Percentiles rank a stretch among this genome's conserved stretches.
Evolutionary conservation across 768 basidiomycete genomes (phyloP).

Genomic region (Boletus barrowsii): DNA sequence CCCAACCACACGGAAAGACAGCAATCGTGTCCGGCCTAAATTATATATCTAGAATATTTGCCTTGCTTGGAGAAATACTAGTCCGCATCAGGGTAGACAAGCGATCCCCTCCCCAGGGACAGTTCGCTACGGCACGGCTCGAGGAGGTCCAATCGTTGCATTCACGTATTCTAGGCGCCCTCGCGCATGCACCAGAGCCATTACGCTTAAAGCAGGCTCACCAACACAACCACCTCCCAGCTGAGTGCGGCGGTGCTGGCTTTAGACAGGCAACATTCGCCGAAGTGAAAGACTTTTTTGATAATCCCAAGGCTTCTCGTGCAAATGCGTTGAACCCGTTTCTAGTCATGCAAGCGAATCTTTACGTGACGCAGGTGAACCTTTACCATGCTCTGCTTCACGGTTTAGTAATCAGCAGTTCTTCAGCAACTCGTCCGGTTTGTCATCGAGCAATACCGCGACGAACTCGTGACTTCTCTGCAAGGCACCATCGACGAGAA

Average conservation of each 20-base stretch:
- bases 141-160: constrained; percentile 84
- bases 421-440: constrained; percentile 89
- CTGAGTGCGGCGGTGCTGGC: constrained; percentile 65
- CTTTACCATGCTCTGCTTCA: neutral
- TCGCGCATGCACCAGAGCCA: constrained; percentile 73
- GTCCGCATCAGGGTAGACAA: constrained; percentile 86
- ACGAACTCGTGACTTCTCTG: constrained; percentile 72
- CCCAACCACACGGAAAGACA: constrained; percentile 85
- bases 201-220: constrained; percentile 63
- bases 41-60: constrained; percentile 83
- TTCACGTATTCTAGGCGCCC: constrained; percentile 66
- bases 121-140: constrained; percentile 78
- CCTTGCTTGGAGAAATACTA: constrained; percentile 80
- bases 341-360: constrained; percentile 88
- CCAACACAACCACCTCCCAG: constrained; percentile 45
- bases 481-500: constrained; percentile 63
- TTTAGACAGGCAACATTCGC: constrained; percentile 83
- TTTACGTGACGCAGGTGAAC: constrained; percentile 86
- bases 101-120: constrained; percentile 79
- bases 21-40: constrained; percentile 84
- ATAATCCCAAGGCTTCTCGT: constrained; percentile 83
- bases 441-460: constrained; percentile 88
- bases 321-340: constrained; percentile 86
- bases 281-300: constrained; percentile 88
- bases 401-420: neutral